Base-by-base conservation (phyloP, 495 filamentous ascomycete species). In the Sordaria brevicollis region DNA sequence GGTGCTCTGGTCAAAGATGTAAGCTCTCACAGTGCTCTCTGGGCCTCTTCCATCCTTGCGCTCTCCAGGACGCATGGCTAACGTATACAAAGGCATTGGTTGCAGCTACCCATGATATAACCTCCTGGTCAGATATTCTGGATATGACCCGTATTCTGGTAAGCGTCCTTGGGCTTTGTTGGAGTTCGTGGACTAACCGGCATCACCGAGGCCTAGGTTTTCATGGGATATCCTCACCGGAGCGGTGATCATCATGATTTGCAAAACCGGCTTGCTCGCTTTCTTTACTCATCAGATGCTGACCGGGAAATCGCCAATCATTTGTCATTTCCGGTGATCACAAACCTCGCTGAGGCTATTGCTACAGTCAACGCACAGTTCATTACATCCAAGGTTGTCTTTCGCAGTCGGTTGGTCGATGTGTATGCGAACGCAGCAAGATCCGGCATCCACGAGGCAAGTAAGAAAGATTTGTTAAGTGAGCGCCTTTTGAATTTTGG, bases 1-100 rank as follows among this genome's bases (percentile, higher is more conserved):
- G 74, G 74, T 11, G 65, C 70, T n/a, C 57, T 75, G 35, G 71
- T 75, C 31, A 75, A 75, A 65, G 71, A 73, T 49, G 37, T 39
- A 17, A 39, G 37, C n/a, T 39, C 13, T 5, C 37, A 17, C 15
- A 39, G 37, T 39, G 37, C 37, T 17, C 15, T 39, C n/a, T 39
- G 1, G 11, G n/a, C 2, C 15, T 17, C 4, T 4, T 39, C 1
- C 36, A 39, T 39, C 5, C 1, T n/a, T 17, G n/a, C 4, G 7
- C 13, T 39, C 15, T 6, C 4, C n/a, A n/a, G n/a, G 37, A n/a
- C 15, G 37, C 4, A 5, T 2, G 2, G 37, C 37, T 39, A 15
- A 38, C 15, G 36, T 13, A 5, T 39, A 5, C 11, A 13, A 39
- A 39, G 37, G 74, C 72, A 15, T 36, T 73, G 11, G 66, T 57